These are phyloP conservation scores for Mycena crocata DNA, from an alignment of 768 basidiomycete genomes.

Conservation along the genomic window DNA sequence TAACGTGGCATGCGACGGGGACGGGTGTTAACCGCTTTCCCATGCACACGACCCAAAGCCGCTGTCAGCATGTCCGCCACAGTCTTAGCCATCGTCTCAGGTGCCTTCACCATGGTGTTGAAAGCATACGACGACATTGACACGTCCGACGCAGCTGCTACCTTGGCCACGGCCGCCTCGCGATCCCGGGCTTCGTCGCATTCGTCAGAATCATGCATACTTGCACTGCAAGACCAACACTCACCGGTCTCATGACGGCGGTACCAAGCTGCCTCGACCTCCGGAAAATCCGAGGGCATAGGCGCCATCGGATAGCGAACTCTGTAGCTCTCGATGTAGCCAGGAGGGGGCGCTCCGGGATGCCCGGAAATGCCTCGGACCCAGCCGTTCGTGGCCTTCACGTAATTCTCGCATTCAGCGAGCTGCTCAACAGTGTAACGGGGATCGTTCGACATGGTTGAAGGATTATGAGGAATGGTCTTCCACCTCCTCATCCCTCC, in stretches of 20 bases:
- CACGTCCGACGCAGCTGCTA: too few species aligned
- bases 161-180: too few species aligned
- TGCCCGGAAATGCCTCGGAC: not conserved
- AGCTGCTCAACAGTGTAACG: not conserved
- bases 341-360: not conserved
- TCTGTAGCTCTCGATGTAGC: not conserved
- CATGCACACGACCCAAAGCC: too few species aligned
- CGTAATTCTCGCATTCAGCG: not conserved
- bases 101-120: too few species aligned
- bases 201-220: not conserved
- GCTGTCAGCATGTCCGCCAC: too few species aligned
- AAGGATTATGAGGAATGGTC: not conserved
- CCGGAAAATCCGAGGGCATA: not conserved
- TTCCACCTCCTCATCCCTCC: not conserved
- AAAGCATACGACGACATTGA: too few species aligned
- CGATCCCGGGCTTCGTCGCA: not conserved
- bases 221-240: conserved; percentile 6
- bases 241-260: not conserved
- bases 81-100: too few species aligned
- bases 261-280: not conserved
- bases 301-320: not conserved
- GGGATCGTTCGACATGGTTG: not conserved
- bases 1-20: too few species aligned
- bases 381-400: not conserved
- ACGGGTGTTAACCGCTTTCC: too few species aligned